Base-by-base conservation (phyloP, 2,329 filamentous ascomycete genomes). In the Emericellopsis cladophorae region DNA sequence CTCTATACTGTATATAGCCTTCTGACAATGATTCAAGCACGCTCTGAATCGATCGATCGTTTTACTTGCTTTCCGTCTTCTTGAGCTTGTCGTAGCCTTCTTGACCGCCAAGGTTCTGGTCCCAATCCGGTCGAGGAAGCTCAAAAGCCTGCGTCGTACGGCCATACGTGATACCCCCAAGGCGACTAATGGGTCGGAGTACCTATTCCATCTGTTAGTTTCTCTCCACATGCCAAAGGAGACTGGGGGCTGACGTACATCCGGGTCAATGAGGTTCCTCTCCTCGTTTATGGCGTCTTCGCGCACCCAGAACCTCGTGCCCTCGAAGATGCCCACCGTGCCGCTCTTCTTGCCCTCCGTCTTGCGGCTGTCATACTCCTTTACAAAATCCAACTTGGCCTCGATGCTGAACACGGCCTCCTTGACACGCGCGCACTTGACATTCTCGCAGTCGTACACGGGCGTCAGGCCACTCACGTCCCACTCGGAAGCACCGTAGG, bases 91-190 rank as follows among this genome's bases (percentile, higher is more conserved):
- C 69, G 31, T 65, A 64, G 2, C 70, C 74, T 43, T 79, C 74
- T 24, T 65, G 64, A 1, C 67, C 67, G 10, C 68, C 66, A 6
- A 71, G 38, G 45, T 76, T 69, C 54, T 65, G 66, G 35, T 66
- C 61, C 46, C 71, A 81, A 45, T 72, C 69, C 0, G 72, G 79
- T 33, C 83, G 67, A 6, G 72, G 75, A 21, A 95, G 60, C 66
- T 95, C 88, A 22, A 86, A 63, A 0, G 66, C 81, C 46, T 89
- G 78, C 0, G 73, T 79, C 1, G 74, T 66, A 35, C 88, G 72
- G 1, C 72, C 82, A 56, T 95, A 96, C 0, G 82, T 82, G 51
- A 95, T 93, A 2, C 90, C 90, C 22, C 90, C 90, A 21, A 95
- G 53, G 31, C 90, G 75, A 47, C 76, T 77, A 14, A 95, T 71